These are phyloP conservation scores for Penicillium robsamsonii DNA, from an alignment of 495 filamentous ascomycete genomes.

Conservation along the genomic window DNA sequence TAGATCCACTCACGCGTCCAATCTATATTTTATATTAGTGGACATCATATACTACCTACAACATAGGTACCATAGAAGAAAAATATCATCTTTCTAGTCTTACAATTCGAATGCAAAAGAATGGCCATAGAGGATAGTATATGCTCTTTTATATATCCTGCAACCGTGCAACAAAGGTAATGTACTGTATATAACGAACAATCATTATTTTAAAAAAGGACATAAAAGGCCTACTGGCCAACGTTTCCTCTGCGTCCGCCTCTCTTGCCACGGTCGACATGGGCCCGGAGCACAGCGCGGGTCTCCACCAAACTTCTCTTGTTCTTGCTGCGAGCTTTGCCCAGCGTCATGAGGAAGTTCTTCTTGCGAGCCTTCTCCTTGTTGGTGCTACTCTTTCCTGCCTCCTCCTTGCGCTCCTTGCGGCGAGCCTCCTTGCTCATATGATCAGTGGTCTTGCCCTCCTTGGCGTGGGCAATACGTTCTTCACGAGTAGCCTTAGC, in stretches of 20 bases:
- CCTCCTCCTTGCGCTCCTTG: slow-evolving; percentile 77
- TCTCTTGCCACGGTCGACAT: slow-evolving; percentile 78
- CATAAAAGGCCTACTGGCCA: slow-evolving; percentile 15
- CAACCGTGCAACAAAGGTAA: not conserved
- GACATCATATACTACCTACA: no score
- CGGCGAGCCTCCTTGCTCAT: slow-evolving; percentile 77
- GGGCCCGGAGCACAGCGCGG: slow-evolving; percentile 71
- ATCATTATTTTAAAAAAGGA: slow-evolving; percentile 7
- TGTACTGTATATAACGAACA: slow-evolving; percentile 8
- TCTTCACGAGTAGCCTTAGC: slow-evolving; percentile 78
- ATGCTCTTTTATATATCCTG: not conserved
- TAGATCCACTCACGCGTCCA: not conserved
- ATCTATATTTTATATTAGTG: no score
- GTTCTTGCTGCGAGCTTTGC: slow-evolving; percentile 88
- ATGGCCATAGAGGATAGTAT: not conserved
- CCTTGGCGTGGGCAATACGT: slow-evolving; percentile 71
- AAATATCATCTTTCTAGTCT: no score
- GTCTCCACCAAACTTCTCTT: slow-evolving; percentile 88
- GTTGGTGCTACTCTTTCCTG: slow-evolving; percentile 95
- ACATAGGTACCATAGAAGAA: no score
- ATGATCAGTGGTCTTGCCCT: slow-evolving; percentile 72
- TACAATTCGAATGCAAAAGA: not conserved
- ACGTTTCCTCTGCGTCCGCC: slow-evolving; percentile 78
- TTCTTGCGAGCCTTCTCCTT: slow-evolving; percentile 95
- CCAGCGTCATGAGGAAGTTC: slow-evolving; percentile 97